Evolutionary conservation across 176 grass and related monocot genomes (phyloP).

Genomic region (maize (Zea mays)): Zm-B73-REFERENCE-NAM-5.0 NC_050097.1:175278001-175278500

Average conservation of each 20-base stretch:
- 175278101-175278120: slow-evolving; percentile 87
- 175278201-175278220: neutral
- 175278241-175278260: slow-evolving; percentile 90
- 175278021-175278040: neutral
- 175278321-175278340: neutral
- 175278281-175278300: slow-evolving; percentile 72
- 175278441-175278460: slow-evolving; percentile 52
- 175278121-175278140: slow-evolving; percentile 94
- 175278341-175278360: neutral
- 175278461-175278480: slow-evolving; percentile 56
- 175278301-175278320: slow-evolving; percentile 72
- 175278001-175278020: neutral
- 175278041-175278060: neutral
- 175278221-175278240: slow-evolving; percentile 66
- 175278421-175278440: slow-evolving; percentile 81
- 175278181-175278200: neutral
- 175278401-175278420: slow-evolving; percentile 80
- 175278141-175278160: neutral
- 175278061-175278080: slow-evolving; percentile 47
- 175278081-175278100: slow-evolving; percentile 88
- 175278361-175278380: neutral
- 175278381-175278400: slow-evolving; percentile 12
- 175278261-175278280: slow-evolving; percentile 92
- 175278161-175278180: neutral
- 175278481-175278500: neutral